Evolutionary conservation across 306 rosid species (phyloP), one percentile per base, ranked within the genome.

Genomic region (Quercus agrifolia): DNA sequence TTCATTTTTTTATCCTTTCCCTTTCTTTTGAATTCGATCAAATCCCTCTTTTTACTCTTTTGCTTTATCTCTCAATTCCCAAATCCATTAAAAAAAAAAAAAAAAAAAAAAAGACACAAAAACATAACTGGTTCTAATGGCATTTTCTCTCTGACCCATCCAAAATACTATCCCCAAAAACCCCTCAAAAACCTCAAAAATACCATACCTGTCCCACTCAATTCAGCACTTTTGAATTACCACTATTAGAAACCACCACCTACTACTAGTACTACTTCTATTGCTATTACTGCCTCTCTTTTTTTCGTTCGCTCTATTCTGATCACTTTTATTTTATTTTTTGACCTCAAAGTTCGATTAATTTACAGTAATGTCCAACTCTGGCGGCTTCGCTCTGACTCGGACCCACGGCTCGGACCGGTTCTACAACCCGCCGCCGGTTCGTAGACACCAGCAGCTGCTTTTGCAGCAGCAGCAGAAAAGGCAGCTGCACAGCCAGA

Each of bases 311-410:
- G 2, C 54, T 49, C 54, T 49, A 11, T 11, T 49, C 15, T 49
- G 54, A 49, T 49, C 54, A 49, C 15, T 13, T 10, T 49, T 13
- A 49, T 13, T 49, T 49, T 49, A 41, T 49, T 49, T 10, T 18
- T 77, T 68, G 59, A 20, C 80, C 81, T 71, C 25, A 33, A 56
- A 61, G 67, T 55, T 41, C 27, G 68, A 38, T 11, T 71, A 23
- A 25, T 41, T 77, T 33, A 49, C 57, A 23, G 64, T 23, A 83
- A 88, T 85, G 91, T 78, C 87, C 30, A 85, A 85, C 74, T 75
- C 85, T 2, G 80, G 74, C 33, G 80, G 41, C 27, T 80, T 18
- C 35, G 78, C 79, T 2, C 15, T 73, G 68, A 49, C 78, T 10
- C 80, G 81, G 20, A 46, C 49, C n/a, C 75, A 33, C 73, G 84